Base-by-base conservation (phyloP, 176 grass and related monocot species). In the Urochloa ruziziensis region DNA sequence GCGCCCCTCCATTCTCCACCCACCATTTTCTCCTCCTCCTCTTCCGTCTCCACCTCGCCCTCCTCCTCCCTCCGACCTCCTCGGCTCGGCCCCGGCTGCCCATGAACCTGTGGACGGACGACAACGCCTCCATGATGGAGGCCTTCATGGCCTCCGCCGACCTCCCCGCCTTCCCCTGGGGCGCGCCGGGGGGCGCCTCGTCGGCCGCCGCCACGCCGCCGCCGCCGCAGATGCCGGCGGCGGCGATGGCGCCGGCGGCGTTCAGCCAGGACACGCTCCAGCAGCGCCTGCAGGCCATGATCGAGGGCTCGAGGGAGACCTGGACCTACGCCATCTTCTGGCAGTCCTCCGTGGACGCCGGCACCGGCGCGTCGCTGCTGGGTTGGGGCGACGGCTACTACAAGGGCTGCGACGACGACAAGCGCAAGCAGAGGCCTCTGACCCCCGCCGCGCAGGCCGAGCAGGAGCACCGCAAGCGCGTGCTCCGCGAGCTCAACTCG, bases 271-370 rank as follows among this genome's bases (percentile, higher is more conserved):
- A 98, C 77, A 91, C 61, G 71, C 91, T 95, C 51, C 96, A 95
- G 89, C 93, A 98, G 76, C 74, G 96, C 8, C 93, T 98, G 23
- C 96, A 91, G 80, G 70, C 83, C 36, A 88, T 98, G 74, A 98
- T 98, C 39, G 96, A 98, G 44, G 77, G 92, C 44, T 88, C 86
- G 1, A 35, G 72, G 80, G 91, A 89, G n/a, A 88, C 79, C 3
- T 98, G 96, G 92, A 98, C 96, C 29, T 98, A 95, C 75, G 96
- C 92, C 70, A 98, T 98, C 84, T 95, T 91, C 89, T 98, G 93
- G 96, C 96, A 98, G 63, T 86, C 88, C 59, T 90, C 88, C 14
- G 34, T 91, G 0, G 96, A 98, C 84, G 21, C 43, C 8, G 29
- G 30, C 69, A 58, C 90, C 13, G 95, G 88, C 30, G 71, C 89